Evolutionary conservation across 75 land plant species (phyloP).

Genomic region (Cunninghamia lanceolata): DNA sequence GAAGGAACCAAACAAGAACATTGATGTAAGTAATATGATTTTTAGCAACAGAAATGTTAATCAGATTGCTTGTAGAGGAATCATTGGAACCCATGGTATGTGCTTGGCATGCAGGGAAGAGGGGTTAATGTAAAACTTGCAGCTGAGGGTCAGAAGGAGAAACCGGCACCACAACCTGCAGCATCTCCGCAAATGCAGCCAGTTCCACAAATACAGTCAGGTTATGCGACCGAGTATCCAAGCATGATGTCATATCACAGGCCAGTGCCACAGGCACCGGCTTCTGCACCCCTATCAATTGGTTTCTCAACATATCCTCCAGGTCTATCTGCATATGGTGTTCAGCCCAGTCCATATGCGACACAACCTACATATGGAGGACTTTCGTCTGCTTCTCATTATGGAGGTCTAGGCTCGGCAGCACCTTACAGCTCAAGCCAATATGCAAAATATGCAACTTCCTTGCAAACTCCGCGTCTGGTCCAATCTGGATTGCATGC

Average conservation of each 20-base stretch:
- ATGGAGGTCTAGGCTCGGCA: slow-evolving; percentile 17
- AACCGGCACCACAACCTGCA: slow-evolving; percentile 30
- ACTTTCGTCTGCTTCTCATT: slow-evolving; percentile 22
- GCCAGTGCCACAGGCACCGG: slow-evolving; percentile 25
- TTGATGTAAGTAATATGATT: slow-evolving; percentile 53
- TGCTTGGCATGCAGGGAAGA: slow-evolving; percentile 52
- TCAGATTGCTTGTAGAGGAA: background rate
- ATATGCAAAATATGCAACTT: slow-evolving; percentile 30
- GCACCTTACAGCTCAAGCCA: slow-evolving; percentile 22
- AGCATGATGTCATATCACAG: slow-evolving; percentile 25
- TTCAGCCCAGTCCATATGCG: slow-evolving; percentile 15
- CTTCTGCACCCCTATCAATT: slow-evolving; percentile 29
- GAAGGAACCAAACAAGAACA: slow-evolving; percentile 60
- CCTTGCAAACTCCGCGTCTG: background rate
- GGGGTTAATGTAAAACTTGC: slow-evolving; percentile 72
- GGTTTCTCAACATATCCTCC: slow-evolving; percentile 39
- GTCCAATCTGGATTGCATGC: slow-evolving; percentile 14
- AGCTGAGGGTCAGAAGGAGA: slow-evolving; percentile 56
- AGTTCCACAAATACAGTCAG: slow-evolving; percentile 26
- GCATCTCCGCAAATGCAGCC: slow-evolving; percentile 6
- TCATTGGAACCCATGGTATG: background rate
- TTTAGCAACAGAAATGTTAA: background rate
- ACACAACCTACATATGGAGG: slow-evolving; percentile 31
- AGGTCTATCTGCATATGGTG: slow-evolving; percentile 16
- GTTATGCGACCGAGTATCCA: slow-evolving; percentile 25